Evolutionary conservation across 2,329 filamentous ascomycete genomes (phyloP).

Genomic region (Helotiales sp.): DNA sequence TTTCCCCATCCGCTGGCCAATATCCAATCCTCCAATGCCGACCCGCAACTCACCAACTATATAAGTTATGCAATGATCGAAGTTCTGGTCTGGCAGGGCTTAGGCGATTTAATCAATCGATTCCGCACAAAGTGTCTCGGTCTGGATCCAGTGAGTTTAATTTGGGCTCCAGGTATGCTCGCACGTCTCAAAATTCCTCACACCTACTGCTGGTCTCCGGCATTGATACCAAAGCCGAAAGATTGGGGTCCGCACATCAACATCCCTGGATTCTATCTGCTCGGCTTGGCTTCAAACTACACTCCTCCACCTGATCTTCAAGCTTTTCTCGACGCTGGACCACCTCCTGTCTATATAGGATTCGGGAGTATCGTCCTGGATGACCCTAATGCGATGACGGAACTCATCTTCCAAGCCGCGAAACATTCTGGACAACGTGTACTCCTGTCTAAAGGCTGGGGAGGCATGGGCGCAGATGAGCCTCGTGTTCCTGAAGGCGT

Average conservation of each 20-base stretch:
- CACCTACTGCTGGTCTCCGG: conserved; percentile 88
- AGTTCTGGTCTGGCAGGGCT: conserved; percentile 74
- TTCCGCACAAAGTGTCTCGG: conserved; percentile 78
- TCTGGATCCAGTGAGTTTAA: conserved; percentile 76
- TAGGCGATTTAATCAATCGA: conserved; percentile 89
- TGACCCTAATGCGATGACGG: conserved; percentile 72
- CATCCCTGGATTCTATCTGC: conserved; percentile 78
- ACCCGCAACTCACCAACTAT: conserved; percentile 68
- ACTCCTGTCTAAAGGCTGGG: conserved; percentile 89
- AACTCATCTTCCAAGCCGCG: conserved; percentile 73
- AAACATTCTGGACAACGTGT: conserved; percentile 71
- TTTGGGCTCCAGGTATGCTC: conserved; percentile 83
- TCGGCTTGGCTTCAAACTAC: conserved; percentile 69
- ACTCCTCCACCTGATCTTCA: conserved; percentile 68
- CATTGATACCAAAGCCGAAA: conserved; percentile 76
- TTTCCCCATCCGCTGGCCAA: conserved; percentile 75
- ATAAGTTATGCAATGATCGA: conserved; percentile 72
- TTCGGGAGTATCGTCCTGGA: conserved; percentile 85
- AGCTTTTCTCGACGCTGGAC: conserved; percentile 68
- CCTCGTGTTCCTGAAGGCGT: conserved; percentile 74
- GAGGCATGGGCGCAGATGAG: conserved; percentile 76
- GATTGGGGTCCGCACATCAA: conserved; percentile 77
- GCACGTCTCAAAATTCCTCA: conserved; percentile 78
- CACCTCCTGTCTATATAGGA: conserved; percentile 79
- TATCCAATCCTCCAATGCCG: conserved; percentile 67